A percentile compares a stretch with the other conserved stretches of the same genome.
These are phyloP conservation scores for Ceratocystiopsis sp. DNA, from an alignment of 2,329 filamentous ascomycete species.

Conservation along the genomic window DNA sequence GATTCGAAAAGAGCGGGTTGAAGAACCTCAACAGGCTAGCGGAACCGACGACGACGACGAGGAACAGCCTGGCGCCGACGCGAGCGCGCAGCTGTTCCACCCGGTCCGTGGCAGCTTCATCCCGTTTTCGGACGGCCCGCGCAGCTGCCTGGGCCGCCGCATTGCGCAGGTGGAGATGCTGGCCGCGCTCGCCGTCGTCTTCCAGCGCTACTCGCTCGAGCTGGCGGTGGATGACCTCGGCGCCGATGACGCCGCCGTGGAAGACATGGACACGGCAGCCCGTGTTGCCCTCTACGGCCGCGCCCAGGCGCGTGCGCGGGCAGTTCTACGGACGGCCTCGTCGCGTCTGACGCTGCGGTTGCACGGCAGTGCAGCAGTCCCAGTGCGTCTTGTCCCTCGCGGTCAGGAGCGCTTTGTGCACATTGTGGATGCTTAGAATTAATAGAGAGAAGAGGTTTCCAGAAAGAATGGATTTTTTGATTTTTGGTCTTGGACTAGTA, in stretches of 20 bases:
- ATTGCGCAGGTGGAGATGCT: conserved; percentile 44
- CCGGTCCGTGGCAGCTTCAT: conserved; percentile 39
- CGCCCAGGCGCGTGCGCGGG: conserved; percentile 37
- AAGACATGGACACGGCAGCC: conserved; percentile 26
- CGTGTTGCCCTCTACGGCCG: conserved; percentile 39
- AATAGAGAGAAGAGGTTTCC: too few relatives aligned
- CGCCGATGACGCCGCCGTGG: conserved; percentile 37
- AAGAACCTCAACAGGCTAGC: conserved; percentile 1
- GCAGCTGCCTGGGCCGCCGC: conserved; percentile 39
- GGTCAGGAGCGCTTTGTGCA: conserved; percentile 51
- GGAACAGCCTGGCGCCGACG: conserved; percentile 40
- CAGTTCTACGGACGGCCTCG: conserved; percentile 35
- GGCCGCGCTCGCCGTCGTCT: conserved; percentile 35
- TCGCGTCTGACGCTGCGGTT: conserved; percentile 60
- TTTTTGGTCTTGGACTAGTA: too few relatives aligned
- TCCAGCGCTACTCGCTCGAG: conserved; percentile 48
- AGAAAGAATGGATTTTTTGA: too few relatives aligned
- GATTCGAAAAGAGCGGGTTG: conserved; percentile 28
- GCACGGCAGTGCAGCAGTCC: conserved; percentile 39
- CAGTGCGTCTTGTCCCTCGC: conserved; percentile 49
- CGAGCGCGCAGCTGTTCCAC: conserved; percentile 42
- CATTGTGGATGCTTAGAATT: conserved; percentile 14
- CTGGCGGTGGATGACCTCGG: conserved; percentile 45
- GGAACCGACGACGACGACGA: conserved; percentile 33
- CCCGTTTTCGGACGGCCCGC: conserved; percentile 40